Evolutionary conservation across 129 eudicot species (phyloP), one percentile per base, ranked within the genome.

Genomic region (Glebionis coronaria): DNA sequence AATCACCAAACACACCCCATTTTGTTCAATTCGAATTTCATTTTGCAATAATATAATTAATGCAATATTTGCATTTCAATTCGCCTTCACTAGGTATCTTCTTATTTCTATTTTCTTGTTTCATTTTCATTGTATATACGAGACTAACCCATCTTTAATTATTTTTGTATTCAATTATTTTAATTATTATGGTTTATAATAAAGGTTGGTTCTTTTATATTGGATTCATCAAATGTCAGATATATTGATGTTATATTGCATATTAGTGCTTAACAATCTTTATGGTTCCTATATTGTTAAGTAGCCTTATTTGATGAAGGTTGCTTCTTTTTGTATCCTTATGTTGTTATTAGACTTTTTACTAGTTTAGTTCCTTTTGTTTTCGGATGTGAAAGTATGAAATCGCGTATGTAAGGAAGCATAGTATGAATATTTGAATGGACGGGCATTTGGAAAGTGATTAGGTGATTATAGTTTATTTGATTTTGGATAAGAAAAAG

Each of bases 21-120:
- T 31, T n/a, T n/a, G n/a, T 61, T 8, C 66, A 38, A 38, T 10
- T 38, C 5, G 0, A 8, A 61, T 14, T 64, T 14, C 9, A 44
- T 51, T n/a, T 67, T 49, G 38, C 9, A 35, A 6, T 35, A 35
- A 35, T 25, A 52, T 11, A 42, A 46, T 58, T 35, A 77, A 71
- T 71, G 77, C 72, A 50, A 56, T 51, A 35, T 65, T 71, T 78
- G 73, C 73, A 65, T 78, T 71, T 58, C 42, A 18, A 58, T 19
- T 56, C 44, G 56, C 50, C 72, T 74, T 49, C 53, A 7, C 56
- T 70, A 51, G 78, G 82, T 45, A 77, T 63, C 38, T 16, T 42
- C 51, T 40, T 69, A 69, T 69, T 55, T 50, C 44, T 40, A 12
- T 46, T 64, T 50, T 19, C 14, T 50, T 21, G 3, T 71, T 47